Conservation (phyloP, 1,284 basidiomycete species). For the Rhizoctonia solani region DNA sequence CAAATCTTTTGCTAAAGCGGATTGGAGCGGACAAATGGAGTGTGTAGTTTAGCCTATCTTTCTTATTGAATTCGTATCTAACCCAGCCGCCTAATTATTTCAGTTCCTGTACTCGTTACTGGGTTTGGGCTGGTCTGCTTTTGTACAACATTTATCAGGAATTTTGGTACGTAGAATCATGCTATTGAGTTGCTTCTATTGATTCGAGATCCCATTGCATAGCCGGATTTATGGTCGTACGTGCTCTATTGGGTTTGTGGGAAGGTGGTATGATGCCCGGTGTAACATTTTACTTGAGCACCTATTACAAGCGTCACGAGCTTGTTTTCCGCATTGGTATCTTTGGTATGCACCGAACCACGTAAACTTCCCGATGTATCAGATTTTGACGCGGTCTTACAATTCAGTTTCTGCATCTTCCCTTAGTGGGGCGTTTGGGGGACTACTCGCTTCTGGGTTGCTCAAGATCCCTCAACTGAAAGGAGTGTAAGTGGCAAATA, state of each 20-base stretch:
- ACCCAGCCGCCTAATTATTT: too few relatives aligned
- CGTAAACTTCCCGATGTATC: too few relatives aligned
- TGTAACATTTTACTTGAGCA: slow-evolving; percentile 43
- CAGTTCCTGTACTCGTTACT: slow-evolving; percentile 38
- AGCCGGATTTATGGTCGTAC: slow-evolving; percentile 43
- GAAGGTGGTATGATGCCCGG: slow-evolving; percentile 46
- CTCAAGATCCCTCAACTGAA: slow-evolving; percentile 40
- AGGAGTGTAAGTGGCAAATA: slow-evolving; percentile 40
- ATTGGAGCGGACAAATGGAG: slow-evolving; percentile 38
- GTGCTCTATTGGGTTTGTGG: slow-evolving; percentile 45
- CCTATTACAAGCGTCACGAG: slow-evolving; percentile 45
- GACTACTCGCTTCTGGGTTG: slow-evolving; percentile 40
- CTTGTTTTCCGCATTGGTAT: slow-evolving; percentile 45
- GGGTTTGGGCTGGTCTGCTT: slow-evolving; percentile 38
- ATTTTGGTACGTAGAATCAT: slow-evolving; percentile 40
- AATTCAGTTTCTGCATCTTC: slow-evolving; percentile 39
- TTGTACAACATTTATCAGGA: slow-evolving; percentile 44
- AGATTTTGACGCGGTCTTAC: too few relatives aligned
- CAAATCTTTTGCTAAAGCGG: slow-evolving; percentile 37
- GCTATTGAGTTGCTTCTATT: neutral
- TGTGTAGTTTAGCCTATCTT: slow-evolving; percentile 20
- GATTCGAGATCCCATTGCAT: neutral
- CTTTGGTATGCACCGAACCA: slow-evolving; percentile 37
- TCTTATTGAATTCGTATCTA: too few relatives aligned
- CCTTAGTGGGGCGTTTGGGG: slow-evolving; percentile 38